Conservation (phyloP, 2,329 filamentous ascomycete genomes). For the Malbranchea zuffiana region DNA sequence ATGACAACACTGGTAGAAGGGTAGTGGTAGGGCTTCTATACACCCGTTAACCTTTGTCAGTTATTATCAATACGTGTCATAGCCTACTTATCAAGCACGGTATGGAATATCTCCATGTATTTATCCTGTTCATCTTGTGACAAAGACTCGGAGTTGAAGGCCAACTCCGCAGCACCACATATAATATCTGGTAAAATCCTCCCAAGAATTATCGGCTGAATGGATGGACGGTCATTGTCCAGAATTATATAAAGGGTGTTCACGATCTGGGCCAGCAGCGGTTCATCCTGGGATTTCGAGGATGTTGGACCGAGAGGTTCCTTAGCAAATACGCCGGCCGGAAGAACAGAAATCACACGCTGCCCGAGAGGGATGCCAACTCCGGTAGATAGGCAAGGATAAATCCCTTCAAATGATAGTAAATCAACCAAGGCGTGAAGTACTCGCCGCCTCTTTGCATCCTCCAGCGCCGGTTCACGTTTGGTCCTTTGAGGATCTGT, state of each 20-base stretch:
- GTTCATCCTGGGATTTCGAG: conserved; percentile 17
- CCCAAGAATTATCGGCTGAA: conserved; percentile 30
- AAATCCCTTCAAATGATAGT: conserved; percentile 36
- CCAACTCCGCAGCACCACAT: conserved; percentile 29
- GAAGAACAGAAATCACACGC: conserved; percentile 34
- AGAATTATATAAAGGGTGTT: conserved; percentile 22
- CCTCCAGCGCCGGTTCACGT: conserved; percentile 28
- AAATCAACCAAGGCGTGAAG: conserved; percentile 34
- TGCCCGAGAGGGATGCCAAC: conserved; percentile 36
- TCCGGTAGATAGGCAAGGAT: conserved; percentile 33
- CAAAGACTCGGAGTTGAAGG: conserved; percentile 26
- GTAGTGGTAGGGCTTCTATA: conserved; percentile 27
- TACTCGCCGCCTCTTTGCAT: conserved; percentile 31
- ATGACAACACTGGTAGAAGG: conserved; percentile 28
- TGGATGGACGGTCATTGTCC: conserved; percentile 25
- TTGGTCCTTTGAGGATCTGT: conserved; percentile 8
- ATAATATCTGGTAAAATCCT: conserved; percentile 34
- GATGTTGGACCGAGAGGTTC: conserved; percentile 19
- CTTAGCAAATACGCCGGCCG: conserved; percentile 33
- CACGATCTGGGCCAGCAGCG: conserved; percentile 25
- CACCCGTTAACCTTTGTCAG: not conserved
- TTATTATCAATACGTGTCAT: not conserved
- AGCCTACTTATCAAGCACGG: conserved; percentile 28
- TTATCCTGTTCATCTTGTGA: conserved; percentile 12
- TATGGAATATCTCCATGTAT: conserved; percentile 20